phyloP scores from a whole-genome alignment of 495 filamentous ascomycete genomes.

The Penicillium odoratum region DNA sequence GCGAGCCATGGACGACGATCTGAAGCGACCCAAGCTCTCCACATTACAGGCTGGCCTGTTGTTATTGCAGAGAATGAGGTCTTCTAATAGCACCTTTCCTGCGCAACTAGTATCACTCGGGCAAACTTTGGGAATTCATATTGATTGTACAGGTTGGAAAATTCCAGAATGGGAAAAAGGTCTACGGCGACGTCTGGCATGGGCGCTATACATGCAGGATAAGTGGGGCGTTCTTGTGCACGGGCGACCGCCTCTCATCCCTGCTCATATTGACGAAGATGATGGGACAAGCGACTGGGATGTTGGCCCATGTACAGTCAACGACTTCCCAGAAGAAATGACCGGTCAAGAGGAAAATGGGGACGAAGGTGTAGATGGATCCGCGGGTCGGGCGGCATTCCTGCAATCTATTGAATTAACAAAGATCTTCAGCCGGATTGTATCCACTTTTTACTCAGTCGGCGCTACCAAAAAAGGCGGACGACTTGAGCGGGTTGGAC shows the following conservation, averaged over 20 bases:
- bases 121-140: conserved; percentile 79
- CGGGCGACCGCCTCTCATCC: conserved; percentile 82
- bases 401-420: conserved; percentile 72
- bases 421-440: conserved; percentile 72
- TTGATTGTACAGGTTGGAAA: conserved; percentile 77
- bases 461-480: conserved; percentile 32
- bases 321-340: conserved; percentile 63
- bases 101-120: conserved; percentile 64
- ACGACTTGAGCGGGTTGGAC: conserved; percentile 33
- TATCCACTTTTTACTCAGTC: conserved; percentile 77
- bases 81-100: conserved; percentile 10
- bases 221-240: conserved; percentile 85
- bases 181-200: conserved; percentile 75
- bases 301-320: conserved; percentile 9
- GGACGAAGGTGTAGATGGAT: conserved; percentile 57
- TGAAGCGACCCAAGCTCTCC: conserved; percentile 73
- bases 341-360: conserved; percentile 56
- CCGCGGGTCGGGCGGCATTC: conserved; percentile 66
- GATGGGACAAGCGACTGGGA: conserved; percentile 45
- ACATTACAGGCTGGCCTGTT: conserved; percentile 79
- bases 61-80: conserved; percentile 61
- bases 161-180: conserved; percentile 82
- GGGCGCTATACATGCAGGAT: conserved; percentile 87
- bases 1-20: conserved; percentile 59
- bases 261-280: neutral